Evolutionary conservation across 108 stramenopile genomes (phyloP), one percentile per base, ranked within the genome.

Genomic region (Skeletonema grethae): DNA sequence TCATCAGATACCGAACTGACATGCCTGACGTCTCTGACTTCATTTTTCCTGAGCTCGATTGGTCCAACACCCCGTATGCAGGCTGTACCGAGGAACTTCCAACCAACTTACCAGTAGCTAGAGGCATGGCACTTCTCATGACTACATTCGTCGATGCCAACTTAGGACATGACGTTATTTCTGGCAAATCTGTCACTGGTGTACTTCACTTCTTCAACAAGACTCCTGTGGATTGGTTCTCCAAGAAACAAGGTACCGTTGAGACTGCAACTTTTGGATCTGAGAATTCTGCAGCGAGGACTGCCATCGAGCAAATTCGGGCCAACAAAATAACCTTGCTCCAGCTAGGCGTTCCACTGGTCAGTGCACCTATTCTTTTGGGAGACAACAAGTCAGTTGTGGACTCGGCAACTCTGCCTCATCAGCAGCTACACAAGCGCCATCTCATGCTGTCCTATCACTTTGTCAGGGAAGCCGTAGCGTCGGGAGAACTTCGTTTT

Each of bases 71-170:
- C 2, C 36, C 13, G 2, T 64, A 64, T 12, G 35, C 41, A 8
- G 45, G 30, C 2, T 4, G 13, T 2, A 39, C 3, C 7, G 63
- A 64, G 30, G 35, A 45, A 9, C 13, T 10, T 16, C 63, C 63
- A 8, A 2, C 12, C 41, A 30, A 39, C 16, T 7, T 16, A 2
- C 57, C 57, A 8, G 12, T 16, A 3, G 29, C 83, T n/a, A 22
- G 69, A 5, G 79, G 79, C 7, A 64, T 59, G 29, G 13, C 39
- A 4, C 75, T 84, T 8, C 29, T 48, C 1, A 0, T 61, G 18
- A 65, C 59, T 3, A 46, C 22, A 4, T 84, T 75, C 45, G 63
- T 74, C 1, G 84, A 84, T 43, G 77, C 83, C 2, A 79, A 84
- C 36, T 56, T 79, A 7, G 64, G 24, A 4, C 69, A 73, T 28